Percentiles rank a stretch among this genome's conserved stretches.
Evolutionary conservation across 768 basidiomycete genomes (phyloP).

Genomic region (Phylloporus scabripes): DNA sequence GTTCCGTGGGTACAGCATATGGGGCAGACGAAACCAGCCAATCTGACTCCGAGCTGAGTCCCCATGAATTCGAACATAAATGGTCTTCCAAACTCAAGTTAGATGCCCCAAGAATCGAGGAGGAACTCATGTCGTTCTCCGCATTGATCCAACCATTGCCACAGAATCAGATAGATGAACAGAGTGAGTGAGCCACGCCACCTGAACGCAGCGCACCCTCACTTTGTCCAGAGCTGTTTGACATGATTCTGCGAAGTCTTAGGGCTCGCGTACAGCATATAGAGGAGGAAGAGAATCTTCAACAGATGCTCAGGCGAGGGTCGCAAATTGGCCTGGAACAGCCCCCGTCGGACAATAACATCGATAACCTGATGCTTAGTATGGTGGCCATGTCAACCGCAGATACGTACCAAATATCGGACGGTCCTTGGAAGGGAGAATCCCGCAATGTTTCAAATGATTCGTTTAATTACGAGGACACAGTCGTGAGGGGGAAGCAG

Average conservation of each 20-base stretch:
- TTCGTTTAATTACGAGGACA: constrained; percentile 23
- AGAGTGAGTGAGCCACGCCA: constrained; percentile 28
- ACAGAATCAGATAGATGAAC: constrained; percentile 34
- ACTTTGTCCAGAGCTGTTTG: constrained; percentile 29
- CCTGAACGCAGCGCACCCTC: constrained; percentile 1
- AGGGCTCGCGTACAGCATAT: constrained; percentile 34
- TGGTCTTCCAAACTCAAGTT: constrained; percentile 33
- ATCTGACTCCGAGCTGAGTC: constrained; percentile 36
- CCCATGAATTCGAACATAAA: constrained; percentile 35
- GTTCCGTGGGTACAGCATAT: constrained; percentile 44
- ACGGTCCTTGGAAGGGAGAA: constrained; percentile 29
- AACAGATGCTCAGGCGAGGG: constrained; percentile 34
- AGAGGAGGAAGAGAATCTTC: constrained; percentile 43
- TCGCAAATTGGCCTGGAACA: constrained; percentile 33
- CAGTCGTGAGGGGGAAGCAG: constrained; percentile 24
- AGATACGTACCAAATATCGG: constrained; percentile 12
- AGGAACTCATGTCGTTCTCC: constrained; percentile 30
- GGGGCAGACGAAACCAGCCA: constrained; percentile 40
- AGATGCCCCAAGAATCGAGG: constrained; percentile 33
- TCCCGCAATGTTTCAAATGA: constrained; percentile 6
- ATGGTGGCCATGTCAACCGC: constrained; percentile 31
- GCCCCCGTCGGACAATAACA: constrained; percentile 32
- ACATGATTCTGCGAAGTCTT: constrained; percentile 36
- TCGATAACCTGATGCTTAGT: constrained; percentile 39
- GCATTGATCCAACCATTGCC: constrained; percentile 31